Evolutionary conservation across 371 early-diverging fungal species (phyloP).

Genomic region (Rhizomucor miehei): DNA sequence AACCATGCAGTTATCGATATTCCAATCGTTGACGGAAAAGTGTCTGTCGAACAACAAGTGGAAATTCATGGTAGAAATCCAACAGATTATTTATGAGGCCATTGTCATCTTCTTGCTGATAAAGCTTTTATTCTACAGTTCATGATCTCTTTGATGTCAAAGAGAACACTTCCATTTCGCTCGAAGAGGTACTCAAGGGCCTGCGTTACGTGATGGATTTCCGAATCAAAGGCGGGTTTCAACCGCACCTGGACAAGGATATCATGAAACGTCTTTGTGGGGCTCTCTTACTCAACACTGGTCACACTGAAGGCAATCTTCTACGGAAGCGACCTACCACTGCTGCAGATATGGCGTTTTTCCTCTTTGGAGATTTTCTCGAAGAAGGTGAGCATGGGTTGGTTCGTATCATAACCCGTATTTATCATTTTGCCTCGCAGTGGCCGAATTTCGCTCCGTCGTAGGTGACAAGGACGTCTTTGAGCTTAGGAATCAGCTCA

Average conservation of each 20-base stretch:
- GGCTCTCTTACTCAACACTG: constrained; percentile 79
- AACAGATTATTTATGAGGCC: no score
- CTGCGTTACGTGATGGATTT: constrained; percentile 94
- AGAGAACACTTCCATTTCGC: constrained; percentile 70
- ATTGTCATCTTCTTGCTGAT: constrained; percentile 35
- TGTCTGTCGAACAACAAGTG: constrained; percentile 80
- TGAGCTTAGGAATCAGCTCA: constrained; percentile 75
- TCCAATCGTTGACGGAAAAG: constrained; percentile 58
- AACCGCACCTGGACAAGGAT: constrained; percentile 73
- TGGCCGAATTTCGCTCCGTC: constrained; percentile 67
- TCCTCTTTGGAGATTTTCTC: constrained; percentile 91
- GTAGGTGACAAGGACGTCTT: constrained; percentile 73
- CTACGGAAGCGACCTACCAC: constrained; percentile 62
- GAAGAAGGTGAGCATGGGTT: constrained; percentile 62
- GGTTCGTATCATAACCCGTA: background rate
- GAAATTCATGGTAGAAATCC: constrained; percentile 73
- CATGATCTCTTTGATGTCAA: constrained; percentile 66
- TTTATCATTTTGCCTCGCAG: constrained; percentile 4
- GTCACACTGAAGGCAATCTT: constrained; percentile 61
- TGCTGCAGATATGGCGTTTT: constrained; percentile 86
- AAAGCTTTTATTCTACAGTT: constrained; percentile 28
- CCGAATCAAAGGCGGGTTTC: constrained; percentile 81
- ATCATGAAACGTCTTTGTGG: constrained; percentile 86
- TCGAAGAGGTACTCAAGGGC: constrained; percentile 84
- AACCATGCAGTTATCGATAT: constrained; percentile 36